phyloP scores from a whole-genome alignment of 2,329 filamentous ascomycete species.

The Pseudocercospora eumusae region DNA sequence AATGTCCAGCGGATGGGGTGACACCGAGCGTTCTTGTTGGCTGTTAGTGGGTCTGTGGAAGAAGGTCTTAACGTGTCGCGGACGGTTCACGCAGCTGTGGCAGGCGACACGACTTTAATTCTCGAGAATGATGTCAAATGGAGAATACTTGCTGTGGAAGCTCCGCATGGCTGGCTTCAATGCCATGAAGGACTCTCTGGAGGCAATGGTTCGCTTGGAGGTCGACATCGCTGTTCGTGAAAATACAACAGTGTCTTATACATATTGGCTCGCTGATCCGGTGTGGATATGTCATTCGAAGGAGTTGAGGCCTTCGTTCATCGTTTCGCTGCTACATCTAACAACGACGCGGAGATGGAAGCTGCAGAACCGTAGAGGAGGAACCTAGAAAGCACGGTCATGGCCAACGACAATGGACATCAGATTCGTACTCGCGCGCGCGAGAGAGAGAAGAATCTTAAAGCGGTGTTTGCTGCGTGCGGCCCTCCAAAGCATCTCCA shows the following conservation, averaged over 20 bases:
- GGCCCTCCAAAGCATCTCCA: too few species aligned
- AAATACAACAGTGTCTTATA: background rate
- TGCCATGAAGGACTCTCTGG: background rate
- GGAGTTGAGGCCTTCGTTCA: background rate
- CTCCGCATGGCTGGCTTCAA: background rate
- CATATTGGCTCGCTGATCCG: background rate
- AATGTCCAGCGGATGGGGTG: too few species aligned
- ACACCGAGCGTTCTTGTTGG: too few species aligned
- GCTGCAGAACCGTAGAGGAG: background rate
- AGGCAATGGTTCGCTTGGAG: background rate
- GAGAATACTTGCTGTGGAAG: too few species aligned
- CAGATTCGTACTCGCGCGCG: too few species aligned
- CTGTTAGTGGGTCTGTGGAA: too few species aligned
- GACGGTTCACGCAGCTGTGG: too few species aligned
- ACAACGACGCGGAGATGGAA: background rate
- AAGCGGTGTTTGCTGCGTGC: too few species aligned
- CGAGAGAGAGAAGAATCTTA: too few species aligned
- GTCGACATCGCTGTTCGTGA: background rate
- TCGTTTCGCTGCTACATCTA: background rate
- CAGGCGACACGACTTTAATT: too few species aligned
- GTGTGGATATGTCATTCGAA: background rate
- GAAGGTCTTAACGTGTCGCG: too few species aligned
- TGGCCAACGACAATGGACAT: background rate
- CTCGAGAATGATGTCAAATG: too few species aligned
- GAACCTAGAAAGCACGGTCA: background rate